Percentiles rank a stretch among this genome's conserved stretches.
These are phyloP conservation scores for Auxenochlorella protothecoides DNA, from an alignment of 139 green algal species.

Conservation along the genomic window DNA sequence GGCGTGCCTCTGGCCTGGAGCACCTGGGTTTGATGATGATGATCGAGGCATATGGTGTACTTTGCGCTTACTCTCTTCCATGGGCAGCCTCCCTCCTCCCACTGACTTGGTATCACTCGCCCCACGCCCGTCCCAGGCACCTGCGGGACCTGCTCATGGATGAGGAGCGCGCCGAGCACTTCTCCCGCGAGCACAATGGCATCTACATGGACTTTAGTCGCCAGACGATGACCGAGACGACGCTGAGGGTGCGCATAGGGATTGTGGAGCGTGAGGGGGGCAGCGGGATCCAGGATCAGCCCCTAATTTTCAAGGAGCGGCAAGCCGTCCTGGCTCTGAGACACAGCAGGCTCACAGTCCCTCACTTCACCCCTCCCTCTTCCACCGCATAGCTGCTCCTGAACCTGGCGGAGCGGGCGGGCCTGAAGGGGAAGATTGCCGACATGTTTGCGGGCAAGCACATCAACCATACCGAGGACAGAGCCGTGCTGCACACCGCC, in stretches of 20 bases:
- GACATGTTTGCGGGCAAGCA: conserved; percentile 92
- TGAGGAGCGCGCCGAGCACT: conserved; percentile 51
- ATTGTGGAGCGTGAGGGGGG: no score
- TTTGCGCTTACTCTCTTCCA: no score
- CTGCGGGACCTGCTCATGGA: conserved; percentile 79
- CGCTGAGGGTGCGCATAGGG: conserved; percentile 8
- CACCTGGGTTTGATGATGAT: no score
- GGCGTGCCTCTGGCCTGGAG: no score
- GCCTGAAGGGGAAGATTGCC: conserved; percentile 90
- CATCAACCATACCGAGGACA: conserved; percentile 93
- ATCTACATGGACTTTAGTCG: conserved; percentile 83
- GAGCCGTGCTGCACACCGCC: conserved; percentile 94
- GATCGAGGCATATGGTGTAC: no score
- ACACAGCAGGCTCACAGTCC: no score
- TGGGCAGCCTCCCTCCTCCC: no score
- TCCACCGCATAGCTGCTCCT: conserved; percentile 72
- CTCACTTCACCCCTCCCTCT: not conserved
- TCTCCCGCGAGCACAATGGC: conserved; percentile 82
- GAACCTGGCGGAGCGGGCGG: conserved; percentile 54
- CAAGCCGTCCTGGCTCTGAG: no score
- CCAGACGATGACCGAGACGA: conserved; percentile 66
- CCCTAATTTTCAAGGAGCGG: no score
- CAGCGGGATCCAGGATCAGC: no score
- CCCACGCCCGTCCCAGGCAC: conserved; percentile 42
- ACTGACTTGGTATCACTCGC: no score